A percentile compares a stretch with the other conserved stretches of the same genome.
Conservation (phyloP, 2,329 filamentous ascomycete genomes). For the Aspergillus tanneri region DNA sequence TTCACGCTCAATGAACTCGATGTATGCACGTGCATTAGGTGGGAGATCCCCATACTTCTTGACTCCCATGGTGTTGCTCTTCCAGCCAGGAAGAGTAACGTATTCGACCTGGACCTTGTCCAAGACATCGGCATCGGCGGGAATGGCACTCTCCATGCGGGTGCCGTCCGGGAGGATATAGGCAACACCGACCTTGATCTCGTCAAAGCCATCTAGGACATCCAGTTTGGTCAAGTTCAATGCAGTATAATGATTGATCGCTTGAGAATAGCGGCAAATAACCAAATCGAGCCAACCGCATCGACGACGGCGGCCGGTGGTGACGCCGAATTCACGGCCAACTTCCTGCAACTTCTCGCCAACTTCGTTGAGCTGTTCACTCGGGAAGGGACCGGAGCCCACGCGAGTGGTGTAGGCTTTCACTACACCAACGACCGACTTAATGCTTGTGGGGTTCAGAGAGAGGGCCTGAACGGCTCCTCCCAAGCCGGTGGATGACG, state of each 20-base stretch:
- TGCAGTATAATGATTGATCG: constrained; percentile 53
- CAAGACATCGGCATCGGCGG: constrained; percentile 55
- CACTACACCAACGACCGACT: constrained; percentile 61
- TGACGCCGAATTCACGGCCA: constrained; percentile 57
- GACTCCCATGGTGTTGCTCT: constrained; percentile 57
- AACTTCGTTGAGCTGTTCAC: constrained; percentile 57
- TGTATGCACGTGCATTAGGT: constrained; percentile 57
- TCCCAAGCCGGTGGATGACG: constrained; percentile 49
- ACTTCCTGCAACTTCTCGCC: constrained; percentile 58
- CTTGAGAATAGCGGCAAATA: constrained; percentile 61
- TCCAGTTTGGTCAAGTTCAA: constrained; percentile 66
- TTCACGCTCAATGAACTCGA: constrained; percentile 60
- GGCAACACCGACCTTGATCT: constrained; percentile 60
- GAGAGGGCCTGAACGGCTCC: constrained; percentile 59
- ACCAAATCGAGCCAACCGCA: constrained; percentile 67
- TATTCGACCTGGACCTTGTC: constrained; percentile 58
- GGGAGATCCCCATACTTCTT: constrained; percentile 59
- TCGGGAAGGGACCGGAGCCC: constrained; percentile 62
- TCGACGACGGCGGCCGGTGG: constrained; percentile 60
- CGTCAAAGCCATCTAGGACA: constrained; percentile 62
- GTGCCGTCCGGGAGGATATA: constrained; percentile 55
- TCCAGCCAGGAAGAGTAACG: constrained; percentile 61
- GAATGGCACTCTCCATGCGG: constrained; percentile 55
- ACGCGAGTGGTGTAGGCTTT: constrained; percentile 66
- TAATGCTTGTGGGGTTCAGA: constrained; percentile 57